Conservation (phyloP, 495 filamentous ascomycete species). For the Bombardia bombarda region DNA sequence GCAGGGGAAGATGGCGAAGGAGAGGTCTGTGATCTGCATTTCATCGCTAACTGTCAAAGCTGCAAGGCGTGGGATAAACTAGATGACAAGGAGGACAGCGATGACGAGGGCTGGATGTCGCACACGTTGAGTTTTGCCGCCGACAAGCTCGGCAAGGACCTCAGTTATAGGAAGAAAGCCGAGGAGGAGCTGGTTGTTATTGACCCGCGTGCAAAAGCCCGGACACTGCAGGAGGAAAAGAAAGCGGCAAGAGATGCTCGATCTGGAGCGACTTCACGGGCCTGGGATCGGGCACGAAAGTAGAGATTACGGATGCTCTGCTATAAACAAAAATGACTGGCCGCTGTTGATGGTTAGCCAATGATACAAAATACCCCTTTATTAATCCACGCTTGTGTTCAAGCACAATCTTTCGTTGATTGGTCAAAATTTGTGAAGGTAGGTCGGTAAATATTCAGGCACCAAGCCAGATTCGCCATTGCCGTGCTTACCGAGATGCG, state of each 20-base stretch:
- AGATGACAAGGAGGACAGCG: constrained; percentile 48
- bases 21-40: constrained; percentile 76
- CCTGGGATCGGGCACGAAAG: constrained; percentile 45
- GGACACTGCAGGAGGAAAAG: constrained; percentile 59
- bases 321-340: too few relatives aligned
- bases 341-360: too few relatives aligned
- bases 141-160: constrained; percentile 84
- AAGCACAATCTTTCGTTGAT: too few relatives aligned
- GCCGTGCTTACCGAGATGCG: too few relatives aligned
- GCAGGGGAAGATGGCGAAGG: constrained; percentile 24
- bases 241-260: constrained; percentile 42
- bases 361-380: too few relatives aligned
- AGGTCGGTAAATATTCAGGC: too few relatives aligned
- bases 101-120: constrained; percentile 57
- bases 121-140: constrained; percentile 80
- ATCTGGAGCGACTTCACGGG: constrained; percentile 41
- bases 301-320: too few relatives aligned
- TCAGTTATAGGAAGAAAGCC: constrained; percentile 81
- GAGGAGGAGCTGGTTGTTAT: constrained; percentile 89
- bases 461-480: too few relatives aligned
- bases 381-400: too few relatives aligned
- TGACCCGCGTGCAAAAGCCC: constrained; percentile 81
- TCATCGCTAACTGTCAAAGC: constrained; percentile 87
- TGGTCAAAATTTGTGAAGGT: too few relatives aligned
- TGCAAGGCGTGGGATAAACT: constrained; percentile 71